Percentiles rank a stretch among this genome's conserved stretches.
phyloP scores from a whole-genome alignment of 2,329 filamentous ascomycete species.

The Chalara sp. region DNA sequence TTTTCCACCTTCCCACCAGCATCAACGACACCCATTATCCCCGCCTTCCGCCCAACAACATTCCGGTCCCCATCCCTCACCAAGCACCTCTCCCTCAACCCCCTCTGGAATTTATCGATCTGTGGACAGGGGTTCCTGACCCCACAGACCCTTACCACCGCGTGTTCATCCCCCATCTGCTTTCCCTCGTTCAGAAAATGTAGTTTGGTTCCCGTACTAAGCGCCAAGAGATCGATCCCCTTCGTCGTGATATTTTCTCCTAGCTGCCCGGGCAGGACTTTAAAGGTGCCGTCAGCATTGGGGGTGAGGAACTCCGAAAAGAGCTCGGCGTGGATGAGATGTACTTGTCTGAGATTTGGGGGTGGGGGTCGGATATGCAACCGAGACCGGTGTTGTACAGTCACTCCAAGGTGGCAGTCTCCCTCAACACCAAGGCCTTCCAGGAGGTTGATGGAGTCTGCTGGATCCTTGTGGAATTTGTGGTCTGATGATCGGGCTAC shows the following conservation, averaged over 20 bases:
- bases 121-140: slow-evolving; percentile 14
- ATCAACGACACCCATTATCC: slow-evolving; percentile 27
- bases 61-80: slow-evolving; percentile 6
- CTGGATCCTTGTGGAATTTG: slow-evolving; percentile 9
- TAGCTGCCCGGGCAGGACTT: slow-evolving; percentile 11
- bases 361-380: neutral
- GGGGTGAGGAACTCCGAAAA: slow-evolving; percentile 7
- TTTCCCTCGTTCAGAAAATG: slow-evolving; percentile 10
- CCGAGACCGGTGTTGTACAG: neutral
- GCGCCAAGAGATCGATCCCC: slow-evolving; percentile 10
- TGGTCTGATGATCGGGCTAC: slow-evolving; percentile 7
- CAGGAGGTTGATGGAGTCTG: slow-evolving; percentile 8
- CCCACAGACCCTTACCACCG: slow-evolving; percentile 13
- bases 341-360: slow-evolving; percentile 10
- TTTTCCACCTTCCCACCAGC: slow-evolving; percentile 11
- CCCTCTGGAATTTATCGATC: slow-evolving; percentile 12
- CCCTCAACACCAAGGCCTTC: slow-evolving; percentile 8
- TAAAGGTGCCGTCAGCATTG: neutral
- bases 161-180: neutral
- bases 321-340: slow-evolving; percentile 10
- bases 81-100: slow-evolving; percentile 10
- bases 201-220: slow-evolving; percentile 11
- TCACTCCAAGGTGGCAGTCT: slow-evolving; percentile 2
- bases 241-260: slow-evolving; percentile 21
- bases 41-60: slow-evolving; percentile 32